Percentiles rank a stretch among this genome's conserved stretches.
Evolutionary conservation across 2,329 filamentous ascomycete species (phyloP).

Genomic region (Claviceps arundinis): DNA sequence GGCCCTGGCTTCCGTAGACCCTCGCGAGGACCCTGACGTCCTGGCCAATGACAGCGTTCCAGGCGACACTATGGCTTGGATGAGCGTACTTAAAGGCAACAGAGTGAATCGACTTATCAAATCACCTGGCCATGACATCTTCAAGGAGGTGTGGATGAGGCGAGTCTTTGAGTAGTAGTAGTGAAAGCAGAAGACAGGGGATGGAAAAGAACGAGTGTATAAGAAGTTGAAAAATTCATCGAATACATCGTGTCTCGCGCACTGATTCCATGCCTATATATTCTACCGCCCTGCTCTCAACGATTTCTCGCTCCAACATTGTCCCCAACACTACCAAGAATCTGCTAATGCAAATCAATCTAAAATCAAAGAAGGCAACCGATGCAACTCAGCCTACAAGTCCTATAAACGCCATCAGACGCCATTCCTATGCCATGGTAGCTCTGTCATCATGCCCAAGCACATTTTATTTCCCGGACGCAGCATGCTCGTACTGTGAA

Average conservation of each 20-base stretch:
- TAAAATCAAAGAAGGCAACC: not conserved
- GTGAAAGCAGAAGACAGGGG: not conserved
- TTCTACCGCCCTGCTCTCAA: not conserved
- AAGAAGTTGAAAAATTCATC: not conserved
- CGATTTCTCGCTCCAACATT: not conserved
- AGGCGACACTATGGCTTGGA: slow-evolving; percentile 65
- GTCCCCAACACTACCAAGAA: not conserved
- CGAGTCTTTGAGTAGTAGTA: slow-evolving; percentile 41
- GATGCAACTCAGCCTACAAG: not conserved
- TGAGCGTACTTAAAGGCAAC: slow-evolving; percentile 63
- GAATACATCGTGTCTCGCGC: not conserved
- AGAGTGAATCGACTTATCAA: slow-evolving; percentile 60
- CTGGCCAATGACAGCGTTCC: slow-evolving; percentile 37
- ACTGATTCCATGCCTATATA: not conserved
- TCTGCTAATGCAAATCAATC: not conserved
- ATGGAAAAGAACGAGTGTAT: not conserved
- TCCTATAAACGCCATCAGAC: slow-evolving; percentile 5
- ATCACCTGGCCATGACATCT: slow-evolving; percentile 54
- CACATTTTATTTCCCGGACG: not conserved
- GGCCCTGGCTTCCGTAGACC: slow-evolving; percentile 26
- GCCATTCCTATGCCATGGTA: slow-evolving; percentile 7
- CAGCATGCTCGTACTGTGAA: not conserved
- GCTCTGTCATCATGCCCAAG: not conserved
- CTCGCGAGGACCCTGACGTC: slow-evolving; percentile 26
- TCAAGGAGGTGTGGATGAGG: slow-evolving; percentile 53